phyloP scores from a whole-genome alignment of 2,329 filamentous ascomycete species.

The Xylaria sp. region DNA sequence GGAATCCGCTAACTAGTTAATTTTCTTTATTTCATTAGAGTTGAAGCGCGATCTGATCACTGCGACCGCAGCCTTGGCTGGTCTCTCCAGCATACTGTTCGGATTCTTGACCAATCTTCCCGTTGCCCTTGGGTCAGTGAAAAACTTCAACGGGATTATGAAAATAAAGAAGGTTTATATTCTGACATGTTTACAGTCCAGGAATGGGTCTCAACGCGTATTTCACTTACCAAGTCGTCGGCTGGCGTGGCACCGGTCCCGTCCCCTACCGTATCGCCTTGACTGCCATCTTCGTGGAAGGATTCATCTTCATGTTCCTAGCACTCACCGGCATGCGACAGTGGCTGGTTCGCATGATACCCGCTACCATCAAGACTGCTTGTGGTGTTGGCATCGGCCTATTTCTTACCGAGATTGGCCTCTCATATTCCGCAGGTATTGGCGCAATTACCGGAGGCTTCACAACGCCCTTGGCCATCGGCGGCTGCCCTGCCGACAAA shows the following conservation, averaged over 20 bases:
- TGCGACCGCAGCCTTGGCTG: slow-evolving; percentile 74
- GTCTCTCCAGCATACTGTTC: slow-evolving; percentile 69
- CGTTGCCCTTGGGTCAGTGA: slow-evolving; percentile 63
- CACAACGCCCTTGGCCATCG: slow-evolving; percentile 68
- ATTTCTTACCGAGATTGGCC: slow-evolving; percentile 58
- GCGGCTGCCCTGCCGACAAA: slow-evolving; percentile 60
- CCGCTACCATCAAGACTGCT: slow-evolving; percentile 59
- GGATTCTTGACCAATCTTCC: slow-evolving; percentile 78
- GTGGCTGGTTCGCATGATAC: slow-evolving; percentile 64
- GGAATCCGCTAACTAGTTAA: slow-evolving; percentile 9
- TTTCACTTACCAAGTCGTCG: slow-evolving; percentile 63
- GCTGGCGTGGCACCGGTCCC: slow-evolving; percentile 50
- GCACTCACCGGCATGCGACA: slow-evolving; percentile 65
- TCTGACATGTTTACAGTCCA: slow-evolving; percentile 39
- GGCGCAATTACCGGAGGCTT: slow-evolving; percentile 69
- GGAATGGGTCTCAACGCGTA: slow-evolving; percentile 66
- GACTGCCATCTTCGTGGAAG: slow-evolving; percentile 60
- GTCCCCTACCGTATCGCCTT: slow-evolving; percentile 57
- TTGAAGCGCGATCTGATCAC: slow-evolving; percentile 75
- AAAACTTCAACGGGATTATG: no score
- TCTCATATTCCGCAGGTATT: slow-evolving; percentile 77
- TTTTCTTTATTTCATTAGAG: slow-evolving; percentile 32
- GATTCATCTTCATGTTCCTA: slow-evolving; percentile 59
- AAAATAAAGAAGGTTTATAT: background rate
- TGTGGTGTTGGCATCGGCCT: slow-evolving; percentile 61